Evolutionary conservation across 73 alveolate genomes (phyloP).

Genomic region (Uronychia binucleata): DNA sequence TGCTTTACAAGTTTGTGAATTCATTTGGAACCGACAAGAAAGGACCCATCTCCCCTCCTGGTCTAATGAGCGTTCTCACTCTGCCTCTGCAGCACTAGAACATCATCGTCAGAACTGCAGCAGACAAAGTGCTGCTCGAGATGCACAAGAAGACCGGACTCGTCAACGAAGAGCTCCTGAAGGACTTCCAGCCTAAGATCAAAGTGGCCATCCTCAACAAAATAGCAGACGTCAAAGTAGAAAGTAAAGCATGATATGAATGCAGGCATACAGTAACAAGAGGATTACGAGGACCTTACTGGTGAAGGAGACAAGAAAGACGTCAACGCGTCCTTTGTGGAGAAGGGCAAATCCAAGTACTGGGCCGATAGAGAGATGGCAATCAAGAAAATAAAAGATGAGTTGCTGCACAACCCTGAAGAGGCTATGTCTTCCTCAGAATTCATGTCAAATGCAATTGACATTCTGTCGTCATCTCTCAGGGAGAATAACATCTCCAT

Average conservation of each 20-base stretch:
- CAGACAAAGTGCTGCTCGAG: slow-evolving; percentile 20
- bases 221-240: slow-evolving; percentile 17
- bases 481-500: slow-evolving; percentile 55
- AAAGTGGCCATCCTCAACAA: slow-evolving; percentile 1
- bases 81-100: slow-evolving; percentile 37
- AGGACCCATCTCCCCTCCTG: slow-evolving; percentile 32
- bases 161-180: slow-evolving; percentile 18
- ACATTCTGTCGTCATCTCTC: slow-evolving; percentile 29
- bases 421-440: slow-evolving; percentile 23
- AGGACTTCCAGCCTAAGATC: neutral
- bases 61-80: neutral
- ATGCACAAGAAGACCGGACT: slow-evolving; percentile 27
- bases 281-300: neutral
- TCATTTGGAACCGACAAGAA: slow-evolving; percentile 54
- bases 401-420: slow-evolving; percentile 26
- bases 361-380: slow-evolving; percentile 65
- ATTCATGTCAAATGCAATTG: slow-evolving; percentile 27
- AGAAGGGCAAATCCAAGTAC: slow-evolving; percentile 54
- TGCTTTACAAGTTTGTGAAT: slow-evolving; percentile 55
- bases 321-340: slow-evolving; percentile 29
- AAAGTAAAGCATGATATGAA: neutral
- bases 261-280: neutral
- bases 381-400: slow-evolving; percentile 47
- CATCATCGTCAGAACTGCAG: slow-evolving; percentile 39
- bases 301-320: slow-evolving; percentile 35